Evolutionary conservation across 257 asterid genomes (phyloP), one percentile per base, ranked within the genome.

Genomic region (Penstemon eatonii): DNA sequence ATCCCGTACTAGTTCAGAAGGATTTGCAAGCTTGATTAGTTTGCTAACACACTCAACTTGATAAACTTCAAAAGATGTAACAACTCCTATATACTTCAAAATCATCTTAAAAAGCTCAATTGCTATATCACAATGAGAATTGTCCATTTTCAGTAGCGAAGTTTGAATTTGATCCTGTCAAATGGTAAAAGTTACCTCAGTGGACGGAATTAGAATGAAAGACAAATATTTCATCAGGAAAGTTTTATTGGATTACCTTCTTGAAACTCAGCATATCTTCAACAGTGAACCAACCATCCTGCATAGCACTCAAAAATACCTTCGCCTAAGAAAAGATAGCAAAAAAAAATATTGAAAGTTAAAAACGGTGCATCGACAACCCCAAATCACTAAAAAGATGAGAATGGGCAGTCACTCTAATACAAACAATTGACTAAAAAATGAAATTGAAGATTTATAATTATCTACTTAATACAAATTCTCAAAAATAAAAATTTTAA

Each of bases 211-310:
- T 45, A 46, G 19, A 50, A 78, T 69, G 58, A 33, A n/a, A 41
- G n/a, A 49, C n/a, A 70, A 10, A 18, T 25, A 73, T 58, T n/a
- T 37, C 3, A 36, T 45, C 56, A 54, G 57, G 38, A 59, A 69
- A 66, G 1, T 52, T 63, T 60, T 60, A 73, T 39, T 19, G 38
- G 19, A 59, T 69, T 76, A n/a, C n/a, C 96, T 83, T 92, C 66
- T 89, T 97, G 71, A 86, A 92, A 71, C 93, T 86, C 43, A 92
- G 78, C 98, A 92, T 92, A 82, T 92, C 98, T 77, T 87, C 96
- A 78, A 92, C 83, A 70, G 96, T 87, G 82, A 87, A 80, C 60
- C 96, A 88, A 52, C 87, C 88, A 61, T 87, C 89, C 74, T 86
- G 96, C 98, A 92, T 92, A 25, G 96, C 96, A 81, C 85, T 92